These are phyloP conservation scores for Thelonectria discophora DNA, from an alignment of 2,329 filamentous ascomycete species.

Conservation along the genomic window DNA sequence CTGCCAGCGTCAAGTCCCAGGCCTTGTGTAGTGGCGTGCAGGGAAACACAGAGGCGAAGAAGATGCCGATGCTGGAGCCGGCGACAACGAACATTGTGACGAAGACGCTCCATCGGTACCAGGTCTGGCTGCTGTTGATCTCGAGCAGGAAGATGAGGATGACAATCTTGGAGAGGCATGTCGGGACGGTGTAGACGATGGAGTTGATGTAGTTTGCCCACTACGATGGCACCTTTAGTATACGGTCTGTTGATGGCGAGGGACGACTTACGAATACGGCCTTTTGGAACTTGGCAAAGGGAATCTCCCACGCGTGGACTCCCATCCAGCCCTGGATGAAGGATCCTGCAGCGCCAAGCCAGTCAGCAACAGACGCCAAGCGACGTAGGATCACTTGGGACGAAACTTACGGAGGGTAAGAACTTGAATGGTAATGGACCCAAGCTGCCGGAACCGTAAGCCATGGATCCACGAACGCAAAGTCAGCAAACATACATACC, in stretches of 20 bases:
- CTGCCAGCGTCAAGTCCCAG: conserved; percentile 28
- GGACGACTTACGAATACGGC: conserved; percentile 32
- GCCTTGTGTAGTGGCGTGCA: conserved; percentile 37
- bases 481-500: background rate
- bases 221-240: conserved; percentile 5
- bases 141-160: conserved; percentile 49
- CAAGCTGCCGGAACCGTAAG: background rate
- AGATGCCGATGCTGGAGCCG: conserved; percentile 43
- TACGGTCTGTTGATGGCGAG: no score
- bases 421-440: background rate
- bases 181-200: conserved; percentile 46
- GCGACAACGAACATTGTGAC: conserved; percentile 40
- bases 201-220: conserved; percentile 36
- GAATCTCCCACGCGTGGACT: conserved; percentile 37
- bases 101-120: background rate
- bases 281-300: conserved; percentile 28
- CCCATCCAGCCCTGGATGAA: conserved; percentile 30
- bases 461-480: background rate
- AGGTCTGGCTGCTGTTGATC: conserved; percentile 1
- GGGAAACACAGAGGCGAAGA: conserved; percentile 42
- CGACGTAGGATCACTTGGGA: no score
- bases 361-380: background rate
- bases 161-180: conserved; percentile 49
- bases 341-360: conserved; percentile 14
- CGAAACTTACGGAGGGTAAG: background rate